Percentiles rank a stretch among this genome's conserved stretches.
Conservation (phyloP, 2,329 filamentous ascomycete genomes). For the Lachnellula occidentalis region DNA sequence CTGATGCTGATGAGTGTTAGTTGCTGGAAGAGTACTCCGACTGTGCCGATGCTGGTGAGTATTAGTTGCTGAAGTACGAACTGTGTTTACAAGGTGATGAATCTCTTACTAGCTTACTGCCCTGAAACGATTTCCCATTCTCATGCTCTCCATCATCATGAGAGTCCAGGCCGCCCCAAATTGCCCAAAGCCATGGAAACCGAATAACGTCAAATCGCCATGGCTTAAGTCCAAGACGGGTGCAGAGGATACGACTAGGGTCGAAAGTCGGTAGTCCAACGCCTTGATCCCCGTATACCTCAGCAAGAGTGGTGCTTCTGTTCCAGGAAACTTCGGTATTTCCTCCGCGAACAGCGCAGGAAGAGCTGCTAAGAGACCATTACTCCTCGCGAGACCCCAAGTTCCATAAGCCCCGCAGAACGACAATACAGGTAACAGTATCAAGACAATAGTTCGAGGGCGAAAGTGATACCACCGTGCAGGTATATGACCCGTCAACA, state of each 20-base stretch:
- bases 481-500: neutral
- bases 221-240: constrained; percentile 16
- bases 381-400: constrained; percentile 10
- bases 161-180: constrained; percentile 27
- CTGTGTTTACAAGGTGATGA: constrained; percentile 16
- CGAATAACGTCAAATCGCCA: constrained; percentile 17
- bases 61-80: constrained; percentile 38
- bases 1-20: constrained; percentile 26
- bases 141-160: constrained; percentile 39
- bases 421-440: constrained; percentile 19
- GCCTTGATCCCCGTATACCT: constrained; percentile 18
- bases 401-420: constrained; percentile 15
- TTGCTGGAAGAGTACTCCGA: neutral
- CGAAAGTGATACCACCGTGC: constrained; percentile 11
- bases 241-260: constrained; percentile 25
- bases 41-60: neutral
- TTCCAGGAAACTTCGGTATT: constrained; percentile 15
- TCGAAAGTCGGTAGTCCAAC: constrained; percentile 21
- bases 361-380: constrained; percentile 21
- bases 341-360: constrained; percentile 6
- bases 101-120: neutral
- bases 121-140: constrained; percentile 34
- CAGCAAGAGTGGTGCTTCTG: constrained; percentile 14
- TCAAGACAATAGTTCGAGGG: constrained; percentile 13
- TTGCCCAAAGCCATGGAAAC: constrained; percentile 23